Base-by-base conservation (phyloP, 202 grass and related monocot genomes). In the Cymbopogon flexuosus region DNA sequence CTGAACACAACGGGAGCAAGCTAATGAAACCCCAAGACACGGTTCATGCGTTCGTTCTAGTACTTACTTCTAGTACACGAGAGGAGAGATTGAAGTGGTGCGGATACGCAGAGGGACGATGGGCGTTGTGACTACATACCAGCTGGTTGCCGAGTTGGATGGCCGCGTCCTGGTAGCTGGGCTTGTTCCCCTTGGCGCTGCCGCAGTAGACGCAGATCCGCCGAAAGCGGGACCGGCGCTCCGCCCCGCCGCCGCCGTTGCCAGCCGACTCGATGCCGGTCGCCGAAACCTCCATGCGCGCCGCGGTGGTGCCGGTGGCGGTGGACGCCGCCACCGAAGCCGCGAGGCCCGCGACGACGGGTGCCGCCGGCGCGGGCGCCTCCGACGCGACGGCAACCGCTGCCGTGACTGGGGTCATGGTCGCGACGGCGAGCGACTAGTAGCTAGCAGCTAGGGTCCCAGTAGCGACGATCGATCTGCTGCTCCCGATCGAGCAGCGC, bases 171-270 rank as follows among this genome's bases (percentile, higher is more conserved):
- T 95, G 92, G 87, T 99, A 99, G 42, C 88, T 96, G 58, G 76
- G 6, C 69, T 96, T 99, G 10, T 73, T 92, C 10, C 96, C 96
- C 81, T 84, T 90, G 56, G 93, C 90, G 84, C 92, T 96, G 75
- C 96, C 96, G 82, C 96, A 99, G 83, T 90, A 99, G 41, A 99
- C 96, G 83, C 96, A 99, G 84, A 99, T 99, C 87, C 92, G 90
- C 0, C 84, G 76, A 63, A 99, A 99, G 77, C 88, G 88, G 3
- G 96, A 93, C 8, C 31, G 70, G 47, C 65, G 82, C 76, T 66
- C 64, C 63, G 77, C 76, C 36, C 66, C 42, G 0, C 24, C 49
- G 2, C 10, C 42, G 35, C 70, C 56, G 19, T 39, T 6, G 61
- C 78, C 42, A 10, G 66, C 9, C 60, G 43, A 46, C 27, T 27